Evolutionary conservation across 2,329 filamentous ascomycete genomes (phyloP), one percentile per base, ranked within the genome.

Genomic region (Verticillium dahliae): DNA sequence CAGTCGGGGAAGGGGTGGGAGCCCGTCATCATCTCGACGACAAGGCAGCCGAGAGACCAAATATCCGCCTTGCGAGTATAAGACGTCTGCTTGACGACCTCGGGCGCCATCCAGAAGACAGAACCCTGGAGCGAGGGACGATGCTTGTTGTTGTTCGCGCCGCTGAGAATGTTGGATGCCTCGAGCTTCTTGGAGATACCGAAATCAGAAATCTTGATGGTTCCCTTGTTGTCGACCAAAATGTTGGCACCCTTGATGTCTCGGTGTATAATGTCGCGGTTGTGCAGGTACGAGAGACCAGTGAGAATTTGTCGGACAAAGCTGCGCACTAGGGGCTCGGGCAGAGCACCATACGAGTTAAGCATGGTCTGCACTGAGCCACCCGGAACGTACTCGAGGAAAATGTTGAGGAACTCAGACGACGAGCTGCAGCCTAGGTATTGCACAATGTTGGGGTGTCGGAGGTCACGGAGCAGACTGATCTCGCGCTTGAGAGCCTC

Each of bases 171-270:
- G 63, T 93, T 95, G 62, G 91, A 89, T 14, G 92, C 92, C 76
- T 98, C 94, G 50, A 98, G 90, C 74, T 96, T 96, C 82, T 99
- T 99, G 64, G 91, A 96, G 73, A 99, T 98, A 72, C 95, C 95
- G 69, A 99, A 99, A 81, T 99, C 95, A 9, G 94, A 98, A 67
- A 99, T 99, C 79, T 99, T 99, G 78, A 99, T 96, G 7, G 91
- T 94, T 62, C 95, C 95, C 77, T 98, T 97, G 81, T 98, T 98
- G 79, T 99, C 95, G 62, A 99, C 95, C 5, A 99, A 87, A 68
- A 99, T 96, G 73, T 99, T 99, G 74, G 95, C 95, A 57, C 95
- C 95, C 80, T 99, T 99, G 84, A 99, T 98, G 72, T 99, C 95
- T 63, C 95, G 90, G 74, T 99, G 95, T 69, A 99, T 98, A 71